phyloP scores from a whole-genome alignment of 331 rosid species.

The Ulmus americana region DNA sequence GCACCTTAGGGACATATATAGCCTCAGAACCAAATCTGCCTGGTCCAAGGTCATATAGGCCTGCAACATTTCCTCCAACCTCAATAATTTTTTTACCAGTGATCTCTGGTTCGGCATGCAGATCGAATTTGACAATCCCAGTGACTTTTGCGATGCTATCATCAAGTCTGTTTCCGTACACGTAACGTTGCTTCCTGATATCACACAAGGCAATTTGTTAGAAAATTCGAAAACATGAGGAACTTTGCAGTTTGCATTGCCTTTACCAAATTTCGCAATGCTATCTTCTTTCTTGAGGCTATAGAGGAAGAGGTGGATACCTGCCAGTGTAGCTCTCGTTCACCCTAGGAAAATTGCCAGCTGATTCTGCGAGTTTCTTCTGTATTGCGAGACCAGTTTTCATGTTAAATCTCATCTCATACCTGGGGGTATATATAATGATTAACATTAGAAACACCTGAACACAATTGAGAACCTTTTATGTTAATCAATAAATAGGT shows the following conservation, averaged over 20 bases:
- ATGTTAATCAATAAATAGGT: conserved; percentile 11
- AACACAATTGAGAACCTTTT: conserved; percentile 8
- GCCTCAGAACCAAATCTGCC: conserved; percentile 85
- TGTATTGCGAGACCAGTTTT: conserved; percentile 74
- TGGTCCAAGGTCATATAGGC: conserved; percentile 75
- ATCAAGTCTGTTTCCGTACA: conserved; percentile 68
- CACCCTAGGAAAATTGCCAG: conserved; percentile 88
- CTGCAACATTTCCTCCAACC: conserved; percentile 83
- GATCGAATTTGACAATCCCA: conserved; percentile 79
- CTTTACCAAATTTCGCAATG: neutral
- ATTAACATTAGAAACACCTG: conserved; percentile 20
- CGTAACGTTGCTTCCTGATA: conserved; percentile 71
- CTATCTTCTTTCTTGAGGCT: too few relatives aligned
- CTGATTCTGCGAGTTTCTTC: conserved; percentile 59
- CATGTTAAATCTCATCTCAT: conserved; percentile 84
- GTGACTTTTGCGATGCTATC: conserved; percentile 65
- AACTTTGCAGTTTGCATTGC: neutral
- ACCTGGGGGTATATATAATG: conserved; percentile 44
- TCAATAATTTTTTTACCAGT: conserved; percentile 53
- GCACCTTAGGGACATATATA: conserved; percentile 65
- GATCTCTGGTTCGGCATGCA: conserved; percentile 64
- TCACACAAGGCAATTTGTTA: conserved; percentile 7
- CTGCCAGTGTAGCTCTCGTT: conserved; percentile 91
- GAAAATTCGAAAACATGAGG: neutral
- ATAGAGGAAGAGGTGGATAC: conserved; percentile 26